Conservation (phyloP, 1,284 basidiomycete species). For the Mycena sp. region DNA sequence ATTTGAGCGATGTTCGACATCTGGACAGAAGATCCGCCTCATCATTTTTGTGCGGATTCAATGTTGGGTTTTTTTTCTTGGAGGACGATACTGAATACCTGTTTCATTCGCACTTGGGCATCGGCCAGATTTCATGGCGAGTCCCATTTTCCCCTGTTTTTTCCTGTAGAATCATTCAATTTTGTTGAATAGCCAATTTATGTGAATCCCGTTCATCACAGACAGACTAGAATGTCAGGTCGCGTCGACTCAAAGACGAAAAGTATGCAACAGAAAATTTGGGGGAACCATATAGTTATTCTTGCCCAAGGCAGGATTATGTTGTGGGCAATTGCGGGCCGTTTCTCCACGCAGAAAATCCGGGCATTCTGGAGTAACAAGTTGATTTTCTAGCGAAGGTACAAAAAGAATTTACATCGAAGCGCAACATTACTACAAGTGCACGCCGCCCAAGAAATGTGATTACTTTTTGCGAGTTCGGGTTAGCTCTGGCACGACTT, state of each 20-base stretch:
- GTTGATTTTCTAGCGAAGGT: background rate
- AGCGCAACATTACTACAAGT: background rate
- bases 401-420: background rate
- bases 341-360: background rate
- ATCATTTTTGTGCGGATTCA: background rate
- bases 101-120: background rate
- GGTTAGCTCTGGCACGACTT: background rate
- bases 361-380: background rate
- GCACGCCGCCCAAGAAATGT: background rate
- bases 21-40: background rate
- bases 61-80: background rate
- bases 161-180: background rate
- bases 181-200: background rate
- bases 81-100: background rate
- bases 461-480: background rate
- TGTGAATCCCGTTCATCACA: background rate
- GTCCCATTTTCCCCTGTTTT: background rate
- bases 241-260: background rate
- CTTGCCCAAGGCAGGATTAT: background rate
- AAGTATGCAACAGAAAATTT: background rate
- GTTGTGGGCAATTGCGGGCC: background rate
- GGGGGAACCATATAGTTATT: background rate
- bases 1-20: background rate
- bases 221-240: background rate
- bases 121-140: background rate